Evolutionary conservation across 345 rosid genomes (phyloP), one percentile per base, ranked within the genome.

Genomic region (Cardamine chenopodiifolia): DNA sequence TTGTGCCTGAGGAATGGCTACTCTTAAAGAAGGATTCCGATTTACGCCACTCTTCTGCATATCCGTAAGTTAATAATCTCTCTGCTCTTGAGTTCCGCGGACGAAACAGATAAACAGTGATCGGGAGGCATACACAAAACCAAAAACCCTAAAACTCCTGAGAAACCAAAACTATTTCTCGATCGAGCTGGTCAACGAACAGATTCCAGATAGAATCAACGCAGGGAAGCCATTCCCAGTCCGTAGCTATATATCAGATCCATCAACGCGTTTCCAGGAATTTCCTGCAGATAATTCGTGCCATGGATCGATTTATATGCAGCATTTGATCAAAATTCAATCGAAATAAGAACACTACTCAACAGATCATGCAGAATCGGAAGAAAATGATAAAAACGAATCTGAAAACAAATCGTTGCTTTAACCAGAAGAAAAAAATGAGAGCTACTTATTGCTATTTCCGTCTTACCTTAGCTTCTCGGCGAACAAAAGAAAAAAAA

Each of bases 31-130:
- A 68, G 80, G 73, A 29, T 26, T 81, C 32, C 64, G 80, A 49
- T 74, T 78, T 0, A 86, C 62, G 40, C 85, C 83, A 71, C 74
- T 77, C 69, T 81, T 84, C 72, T 80, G 85, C 90, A 87, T 85
- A 79, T 80, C 86, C 68, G 65, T 45, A 31, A 47, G 45, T 72
- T 47, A 71, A 34, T 56, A 62, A 40, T 56, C 69, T 70, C 55
- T 57, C 54, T 65, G 70, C 67, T 25, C 75, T 57, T 52, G 72
- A 64, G 69, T 20, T 52, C 81, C 59, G 70, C 71, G 25, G 61
- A 42, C 44, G 68, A 62, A 77, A 80, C 45, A 50, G 52, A 73
- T 57, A 37, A 60, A 62, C 56, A 77, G 66, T 23, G 66, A 72
- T 64, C 68, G 31, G 72, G 52, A 71, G 73, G 82, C 86, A 80